phyloP scores from a whole-genome alignment of 495 filamentous ascomycete species.

The Hypoxylon crocopeplum region DNA sequence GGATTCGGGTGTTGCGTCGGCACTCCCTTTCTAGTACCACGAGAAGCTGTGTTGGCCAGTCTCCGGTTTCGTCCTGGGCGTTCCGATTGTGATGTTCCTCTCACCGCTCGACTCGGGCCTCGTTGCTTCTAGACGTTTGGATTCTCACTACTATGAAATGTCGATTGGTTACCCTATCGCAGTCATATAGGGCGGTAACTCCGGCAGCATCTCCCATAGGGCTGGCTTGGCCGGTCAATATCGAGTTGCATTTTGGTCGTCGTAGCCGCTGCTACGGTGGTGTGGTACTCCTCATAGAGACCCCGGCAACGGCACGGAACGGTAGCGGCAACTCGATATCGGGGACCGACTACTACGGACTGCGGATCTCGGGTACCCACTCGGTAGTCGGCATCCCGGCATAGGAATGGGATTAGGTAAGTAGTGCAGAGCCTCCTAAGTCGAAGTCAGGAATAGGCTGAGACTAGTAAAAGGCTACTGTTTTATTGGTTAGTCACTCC shows the following conservation, averaged over 20 bases:
- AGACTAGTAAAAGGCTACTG: slow-evolving; percentile 7
- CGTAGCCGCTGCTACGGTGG: slow-evolving; percentile 1
- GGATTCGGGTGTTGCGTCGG: background rate
- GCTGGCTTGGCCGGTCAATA: background rate
- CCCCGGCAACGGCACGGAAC: slow-evolving; percentile 10
- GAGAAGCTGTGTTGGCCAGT: background rate
- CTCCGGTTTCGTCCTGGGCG: background rate
- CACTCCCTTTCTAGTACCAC: background rate
- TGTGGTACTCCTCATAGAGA: background rate
- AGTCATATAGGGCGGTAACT: too few species aligned
- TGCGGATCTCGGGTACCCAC: slow-evolving; percentile 33
- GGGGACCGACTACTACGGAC: background rate
- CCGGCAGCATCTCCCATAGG: background rate
- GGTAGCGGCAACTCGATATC: background rate
- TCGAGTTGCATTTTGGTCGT: slow-evolving; percentile 8
- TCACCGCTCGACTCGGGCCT: slow-evolving; percentile 7
- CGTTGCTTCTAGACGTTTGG: background rate
- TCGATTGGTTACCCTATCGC: background rate
- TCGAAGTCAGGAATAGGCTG: slow-evolving; percentile 17
- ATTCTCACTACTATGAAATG: background rate
- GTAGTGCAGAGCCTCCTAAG: slow-evolving; percentile 24
- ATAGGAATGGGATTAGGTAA: slow-evolving; percentile 14
- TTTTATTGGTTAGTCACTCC: slow-evolving; percentile 3
- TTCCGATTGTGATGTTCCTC: background rate
- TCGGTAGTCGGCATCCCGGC: slow-evolving; percentile 27